Conservation (phyloP, 176 grass and related monocot genomes). For the Hordeum vulgare region DNA sequence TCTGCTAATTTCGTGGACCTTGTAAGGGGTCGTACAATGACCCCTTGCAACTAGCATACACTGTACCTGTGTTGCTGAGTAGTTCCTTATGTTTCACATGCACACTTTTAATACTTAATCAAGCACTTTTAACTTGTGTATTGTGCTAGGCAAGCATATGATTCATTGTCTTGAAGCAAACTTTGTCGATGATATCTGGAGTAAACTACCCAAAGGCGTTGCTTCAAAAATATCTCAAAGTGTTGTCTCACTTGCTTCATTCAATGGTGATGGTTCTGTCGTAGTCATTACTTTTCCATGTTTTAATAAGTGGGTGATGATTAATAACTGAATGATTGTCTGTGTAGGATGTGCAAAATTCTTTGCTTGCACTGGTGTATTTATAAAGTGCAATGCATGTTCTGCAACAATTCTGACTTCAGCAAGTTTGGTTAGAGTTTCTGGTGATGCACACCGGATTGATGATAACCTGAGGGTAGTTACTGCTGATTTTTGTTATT, state of each 20-base stretch:
- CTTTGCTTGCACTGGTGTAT: background rate
- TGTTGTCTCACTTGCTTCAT: background rate
- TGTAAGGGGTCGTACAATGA: too few relatives aligned
- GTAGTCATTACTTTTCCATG: background rate
- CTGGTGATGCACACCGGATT: background rate
- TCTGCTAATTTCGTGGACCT: too few relatives aligned
- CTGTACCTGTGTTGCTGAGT: too few relatives aligned
- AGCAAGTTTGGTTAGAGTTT: constrained; percentile 2
- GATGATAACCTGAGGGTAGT: background rate
- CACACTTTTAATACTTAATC: background rate
- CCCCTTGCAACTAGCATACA: too few relatives aligned
- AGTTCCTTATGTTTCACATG: background rate
- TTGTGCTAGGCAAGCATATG: background rate
- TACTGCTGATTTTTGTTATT: background rate
- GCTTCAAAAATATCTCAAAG: background rate
- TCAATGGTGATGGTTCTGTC: background rate
- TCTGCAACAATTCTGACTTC: background rate
- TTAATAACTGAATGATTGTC: background rate
- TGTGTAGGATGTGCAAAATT: background rate
- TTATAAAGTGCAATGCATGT: background rate
- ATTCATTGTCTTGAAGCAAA: background rate
- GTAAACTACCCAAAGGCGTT: background rate
- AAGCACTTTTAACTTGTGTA: background rate
- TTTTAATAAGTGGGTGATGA: background rate
- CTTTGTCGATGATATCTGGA: background rate